Conservation (phyloP, 1,284 basidiomycete species). For the Mycosarcoma mackinlayi region DNA sequence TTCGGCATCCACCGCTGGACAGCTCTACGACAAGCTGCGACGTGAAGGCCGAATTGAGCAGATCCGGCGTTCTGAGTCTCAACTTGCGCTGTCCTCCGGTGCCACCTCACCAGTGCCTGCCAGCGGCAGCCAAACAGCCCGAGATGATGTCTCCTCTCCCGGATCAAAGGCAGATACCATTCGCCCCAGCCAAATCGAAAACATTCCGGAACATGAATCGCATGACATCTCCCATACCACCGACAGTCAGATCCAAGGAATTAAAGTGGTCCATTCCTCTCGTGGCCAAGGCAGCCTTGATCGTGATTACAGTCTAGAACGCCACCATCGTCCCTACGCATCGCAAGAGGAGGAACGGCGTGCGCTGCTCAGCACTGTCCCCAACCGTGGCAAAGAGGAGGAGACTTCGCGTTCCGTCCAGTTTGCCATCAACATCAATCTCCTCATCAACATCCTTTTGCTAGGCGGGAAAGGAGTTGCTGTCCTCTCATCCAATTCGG, state of each 20-base stretch:
- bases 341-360: conserved; percentile 58
- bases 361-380: conserved; percentile 61
- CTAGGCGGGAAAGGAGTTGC: conserved; percentile 72
- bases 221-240: background rate
- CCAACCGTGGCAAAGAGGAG: conserved; percentile 58
- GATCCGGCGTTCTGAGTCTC: conserved; percentile 45
- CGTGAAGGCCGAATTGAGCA: conserved; percentile 43
- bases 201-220: conserved; percentile 27
- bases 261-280: conserved; percentile 9
- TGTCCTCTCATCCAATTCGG: conserved; percentile 72
- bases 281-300: conserved; percentile 27
- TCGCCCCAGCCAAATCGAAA: conserved; percentile 31
- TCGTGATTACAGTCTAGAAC: conserved; percentile 27
- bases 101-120: conserved; percentile 14
- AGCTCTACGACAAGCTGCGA: conserved; percentile 50
- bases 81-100: conserved; percentile 32
- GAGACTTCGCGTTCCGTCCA: conserved; percentile 57
- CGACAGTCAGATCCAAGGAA: conserved; percentile 9
- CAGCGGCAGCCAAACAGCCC: conserved; percentile 28
- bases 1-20: conserved; percentile 28
- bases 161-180: conserved; percentile 30
- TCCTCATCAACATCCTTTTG: conserved; percentile 71
- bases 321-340: conserved; percentile 26
- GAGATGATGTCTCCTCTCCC: conserved; percentile 17
- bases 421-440: conserved; percentile 66